Evolutionary conservation across 805 yeast genomes (phyloP).

Genomic region (Pachysolen tannophilus): DNA sequence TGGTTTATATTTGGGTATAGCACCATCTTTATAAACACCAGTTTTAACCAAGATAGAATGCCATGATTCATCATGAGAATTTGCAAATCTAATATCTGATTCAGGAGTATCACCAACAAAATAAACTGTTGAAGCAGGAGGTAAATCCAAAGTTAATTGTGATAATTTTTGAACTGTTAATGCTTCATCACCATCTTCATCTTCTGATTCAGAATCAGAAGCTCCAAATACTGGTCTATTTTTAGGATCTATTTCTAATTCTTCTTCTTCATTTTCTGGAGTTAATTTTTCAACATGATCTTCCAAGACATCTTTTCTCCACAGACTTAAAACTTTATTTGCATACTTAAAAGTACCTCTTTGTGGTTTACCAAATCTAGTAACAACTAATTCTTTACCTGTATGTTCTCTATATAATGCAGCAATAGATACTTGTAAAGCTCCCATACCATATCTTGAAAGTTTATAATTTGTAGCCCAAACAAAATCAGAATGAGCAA

Average conservation of each 20-base stretch:
- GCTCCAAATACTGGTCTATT: conserved; percentile 17
- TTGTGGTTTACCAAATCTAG: conserved; percentile 86
- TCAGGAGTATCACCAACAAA: conserved; percentile 91
- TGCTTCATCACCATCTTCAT: conserved; percentile 31
- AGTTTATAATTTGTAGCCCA: conserved; percentile 87
- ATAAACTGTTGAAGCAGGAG: conserved; percentile 80
- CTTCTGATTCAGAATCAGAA: conserved; percentile 23
- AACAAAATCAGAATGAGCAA: conserved; percentile 87
- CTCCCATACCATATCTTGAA: conserved; percentile 91
- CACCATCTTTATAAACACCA: conserved; percentile 79
- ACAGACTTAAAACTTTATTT: conserved; percentile 61
- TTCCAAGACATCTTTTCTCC: conserved; percentile 75
- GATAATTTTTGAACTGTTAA: conserved; percentile 37
- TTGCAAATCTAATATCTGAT: conserved; percentile 81
- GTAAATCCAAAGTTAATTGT: conserved; percentile 46
- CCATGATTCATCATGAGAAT: conserved; percentile 81
- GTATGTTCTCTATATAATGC: conserved; percentile 81
- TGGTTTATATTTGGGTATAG: conserved; percentile 72
- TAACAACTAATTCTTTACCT: conserved; percentile 70
- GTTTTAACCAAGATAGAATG: conserved; percentile 78
- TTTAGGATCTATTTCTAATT: conserved; percentile 16
- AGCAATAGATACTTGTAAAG: conserved; percentile 80
- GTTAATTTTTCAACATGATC: conserved; percentile 54
- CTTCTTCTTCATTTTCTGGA: conserved; percentile 11
- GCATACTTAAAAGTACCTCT: conserved; percentile 81